Base-by-base conservation (phyloP, 2,329 filamentous ascomycete genomes). In the Penicillium polonicum region DNA sequence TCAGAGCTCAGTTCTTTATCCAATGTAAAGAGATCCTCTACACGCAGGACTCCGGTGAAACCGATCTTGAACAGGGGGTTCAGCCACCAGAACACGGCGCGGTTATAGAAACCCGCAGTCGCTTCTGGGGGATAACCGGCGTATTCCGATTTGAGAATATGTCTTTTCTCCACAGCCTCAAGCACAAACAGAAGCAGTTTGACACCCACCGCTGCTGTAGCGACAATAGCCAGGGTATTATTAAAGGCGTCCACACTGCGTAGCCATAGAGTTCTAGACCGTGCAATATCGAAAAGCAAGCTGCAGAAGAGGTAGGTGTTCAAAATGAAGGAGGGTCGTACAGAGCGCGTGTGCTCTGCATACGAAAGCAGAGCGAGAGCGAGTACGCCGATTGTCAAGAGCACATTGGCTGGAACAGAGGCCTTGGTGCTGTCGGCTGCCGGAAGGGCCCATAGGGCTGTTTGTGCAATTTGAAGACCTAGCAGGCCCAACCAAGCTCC, bases 41-140 rank as follows among this genome's bases (percentile, higher is more conserved):
- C 69, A 0, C 67, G 62, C 6, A 83, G 61, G 4, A 73, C 60
- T 7, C 74, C 79, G 5, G 68, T 75, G 69, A 78, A 83, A 0
- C 83, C 82, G 17, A 71, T 69, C 27, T 74, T 74, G 42, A 86
- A 79, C 7, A 86, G 66, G 2, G 76, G 74, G 57, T 80, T 83
- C 49, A 84, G 68, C 83, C 83, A 85, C 73, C 76, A 79, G 64
- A 85, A 85, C 13, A 82, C 69, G 0, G 69, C 70, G 43, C 74
- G 72, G 58, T 74, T 83, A 60, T 80, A 79, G n/a, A 82, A 70
- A 3, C 82, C 77, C 46, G 78, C 80, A 2, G 79, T 83, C 3
- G 78, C 78, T 64, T 86, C 84, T 0, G 75, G 77, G 1, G 82
- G 80, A 42, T 74, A 76, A 2, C 65, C 60, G 1, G 70, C 68